Base-by-base conservation (phyloP, 495 filamentous ascomycete genomes). In the Platismatia glauca region DNA sequence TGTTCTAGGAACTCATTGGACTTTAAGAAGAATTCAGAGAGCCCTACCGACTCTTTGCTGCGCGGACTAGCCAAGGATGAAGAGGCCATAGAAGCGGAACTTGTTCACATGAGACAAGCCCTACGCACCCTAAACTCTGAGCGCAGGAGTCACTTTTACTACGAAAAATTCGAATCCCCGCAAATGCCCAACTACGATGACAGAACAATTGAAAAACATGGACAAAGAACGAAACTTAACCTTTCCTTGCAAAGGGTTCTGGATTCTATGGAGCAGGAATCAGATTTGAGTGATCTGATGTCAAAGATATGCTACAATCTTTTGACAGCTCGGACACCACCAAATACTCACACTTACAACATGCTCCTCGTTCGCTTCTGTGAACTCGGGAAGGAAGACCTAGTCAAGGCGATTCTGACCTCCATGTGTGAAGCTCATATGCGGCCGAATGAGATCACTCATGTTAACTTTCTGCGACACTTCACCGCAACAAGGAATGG, bases 291-390 rank as follows among this genome's bases (percentile, higher is more conserved):
- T 15, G 31, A 37, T 35, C 48, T 55, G 75, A 69, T 86, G 12
- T 78, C 77, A 4, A 85, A 83, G 66, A 79, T 91, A 33, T 88
- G 84, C 71, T 85, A 85, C 67, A 86, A 87, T 70, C 71, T 92
- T 4, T 76, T 89, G 16, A 72, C 80, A 5, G 82, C 78, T 7
- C 64, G 72, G 7, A 71, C 79, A 6, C 79, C 85, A 7, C 87
- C 87, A 3, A 79, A 78, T 58, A 76, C 86, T 20, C 68, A 79
- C 38, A 90, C 84, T 15, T 90, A 85, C 74, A 89, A 89, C 66
- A 74, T 78, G 37, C 75, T 92, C 31, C 79, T 92, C 22, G 66
- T 75, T 18, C 76, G 77, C 34, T 82, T 92, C 52, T 79, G 78
- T 43, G 72, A 74, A 35, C 70, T 84, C 18, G 71, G 76, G 55